Percentiles rank a stretch among this genome's conserved stretches.
These are phyloP conservation scores for Sanghuangporus weigelae DNA, from an alignment of 1,284 basidiomycete species.

Conservation along the genomic window DNA sequence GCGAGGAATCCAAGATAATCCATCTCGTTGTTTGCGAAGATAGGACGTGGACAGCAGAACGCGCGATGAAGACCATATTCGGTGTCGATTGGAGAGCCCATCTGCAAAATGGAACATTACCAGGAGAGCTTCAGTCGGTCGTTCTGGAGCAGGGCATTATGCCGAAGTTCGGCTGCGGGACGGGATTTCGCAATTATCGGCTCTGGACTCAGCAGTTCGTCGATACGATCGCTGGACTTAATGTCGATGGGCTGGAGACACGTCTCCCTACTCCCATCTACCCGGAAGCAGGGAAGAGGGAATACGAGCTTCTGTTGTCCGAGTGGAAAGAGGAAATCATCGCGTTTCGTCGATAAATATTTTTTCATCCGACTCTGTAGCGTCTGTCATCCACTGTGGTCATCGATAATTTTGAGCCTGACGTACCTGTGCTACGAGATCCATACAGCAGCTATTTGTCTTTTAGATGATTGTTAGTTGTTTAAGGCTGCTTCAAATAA, in stretches of 20 bases:
- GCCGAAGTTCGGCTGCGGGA: background rate
- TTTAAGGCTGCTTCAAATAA: too few species aligned
- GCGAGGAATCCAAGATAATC: background rate
- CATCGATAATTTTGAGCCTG: too few species aligned
- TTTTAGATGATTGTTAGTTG: too few species aligned
- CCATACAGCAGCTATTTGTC: too few species aligned
- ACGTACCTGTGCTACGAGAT: too few species aligned
- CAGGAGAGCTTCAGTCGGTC: background rate
- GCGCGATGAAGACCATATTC: background rate
- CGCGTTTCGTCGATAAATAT: too few species aligned
- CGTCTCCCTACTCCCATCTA: background rate
- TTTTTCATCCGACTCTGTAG: background rate
- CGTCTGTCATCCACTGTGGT: too few species aligned
- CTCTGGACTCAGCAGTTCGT: background rate
- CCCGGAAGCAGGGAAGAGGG: background rate
- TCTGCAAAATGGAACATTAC: background rate
- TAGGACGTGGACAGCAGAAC: background rate
- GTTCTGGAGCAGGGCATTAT: background rate
- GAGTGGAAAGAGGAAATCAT: background rate
- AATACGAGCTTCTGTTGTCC: background rate
- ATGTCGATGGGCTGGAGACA: background rate
- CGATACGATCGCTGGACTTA: background rate
- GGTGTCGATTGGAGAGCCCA: background rate
- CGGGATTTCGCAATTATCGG: background rate
- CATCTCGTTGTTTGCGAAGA: background rate